These are phyloP conservation scores for Apiospora saccharicola DNA, from an alignment of 2,329 filamentous ascomycete genomes.

Conservation along the genomic window DNA sequence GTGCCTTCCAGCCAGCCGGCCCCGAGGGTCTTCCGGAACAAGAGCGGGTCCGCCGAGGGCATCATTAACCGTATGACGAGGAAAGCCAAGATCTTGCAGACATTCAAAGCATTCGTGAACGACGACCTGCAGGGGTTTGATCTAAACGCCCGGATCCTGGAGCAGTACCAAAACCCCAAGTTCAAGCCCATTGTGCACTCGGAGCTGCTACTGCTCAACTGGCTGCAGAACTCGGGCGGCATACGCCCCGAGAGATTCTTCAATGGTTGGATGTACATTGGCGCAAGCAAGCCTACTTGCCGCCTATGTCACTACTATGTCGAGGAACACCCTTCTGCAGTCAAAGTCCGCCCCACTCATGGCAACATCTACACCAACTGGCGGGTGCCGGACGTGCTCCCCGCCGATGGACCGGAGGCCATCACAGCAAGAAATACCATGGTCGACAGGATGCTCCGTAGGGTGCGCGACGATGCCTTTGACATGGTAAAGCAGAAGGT, in stretches of 20 bases:
- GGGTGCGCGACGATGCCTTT: no score
- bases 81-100: background rate
- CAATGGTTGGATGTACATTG: conserved; percentile 34
- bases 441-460: no score
- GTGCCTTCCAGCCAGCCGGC: conserved; percentile 27
- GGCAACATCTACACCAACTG: conserved; percentile 34
- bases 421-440: background rate
- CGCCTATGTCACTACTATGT: conserved; percentile 35
- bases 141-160: conserved; percentile 28
- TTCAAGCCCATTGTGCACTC: conserved; percentile 34
- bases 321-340: conserved; percentile 24
- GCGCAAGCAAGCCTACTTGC: conserved; percentile 37
- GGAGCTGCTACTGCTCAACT: conserved; percentile 33
- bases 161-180: background rate
- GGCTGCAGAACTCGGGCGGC: conserved; percentile 25
- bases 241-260: conserved; percentile 31
- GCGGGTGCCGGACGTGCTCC: conserved; percentile 31
- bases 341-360: conserved; percentile 30
- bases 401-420: background rate
- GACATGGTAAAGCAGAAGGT: no score
- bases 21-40: conserved; percentile 19
- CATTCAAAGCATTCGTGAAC: conserved; percentile 24
- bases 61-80: conserved; percentile 33
- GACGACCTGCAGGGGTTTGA: conserved; percentile 26
- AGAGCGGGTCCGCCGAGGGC: conserved; percentile 24